phyloP scores from a whole-genome alignment of 1,139 yeast species.

The Spathaspora sp. region DNA sequence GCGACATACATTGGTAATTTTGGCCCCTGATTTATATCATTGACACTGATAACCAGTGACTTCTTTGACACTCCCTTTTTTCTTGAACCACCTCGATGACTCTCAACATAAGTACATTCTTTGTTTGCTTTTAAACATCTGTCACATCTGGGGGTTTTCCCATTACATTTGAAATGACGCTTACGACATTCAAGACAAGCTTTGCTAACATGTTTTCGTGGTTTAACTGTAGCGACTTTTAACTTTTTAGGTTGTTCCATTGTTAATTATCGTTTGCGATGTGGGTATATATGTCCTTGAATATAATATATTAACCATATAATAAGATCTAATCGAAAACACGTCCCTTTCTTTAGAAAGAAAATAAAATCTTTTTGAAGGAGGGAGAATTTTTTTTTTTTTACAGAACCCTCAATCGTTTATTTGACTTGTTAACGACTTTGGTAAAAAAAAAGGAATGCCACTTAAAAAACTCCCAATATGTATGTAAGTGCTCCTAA shows the following conservation, averaged over 20 bases:
- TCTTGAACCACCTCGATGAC: conserved; percentile 52
- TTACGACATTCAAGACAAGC: conserved; percentile 52
- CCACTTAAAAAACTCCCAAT: no score
- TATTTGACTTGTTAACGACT: background rate
- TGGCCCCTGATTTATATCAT: conserved; percentile 14
- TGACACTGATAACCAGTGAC: conserved; percentile 8
- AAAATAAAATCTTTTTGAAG: background rate
- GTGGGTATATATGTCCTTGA: background rate
- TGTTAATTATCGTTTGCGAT: background rate
- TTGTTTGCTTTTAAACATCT: conserved; percentile 33
- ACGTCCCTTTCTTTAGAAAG: background rate
- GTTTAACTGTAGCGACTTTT: conserved; percentile 3
- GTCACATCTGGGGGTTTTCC: conserved; percentile 42
- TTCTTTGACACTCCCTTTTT: conserved; percentile 40
- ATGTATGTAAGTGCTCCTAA: no score
- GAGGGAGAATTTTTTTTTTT: background rate
- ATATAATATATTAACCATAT: background rate
- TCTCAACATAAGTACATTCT: conserved; percentile 45
- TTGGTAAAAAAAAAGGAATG: no score
- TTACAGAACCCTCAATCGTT: background rate
- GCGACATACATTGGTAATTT: conserved; percentile 13
- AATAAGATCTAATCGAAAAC: background rate
- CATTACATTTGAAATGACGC: conserved; percentile 50
- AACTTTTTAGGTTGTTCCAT: background rate
- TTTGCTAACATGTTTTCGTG: conserved; percentile 21